A percentile compares a stretch with the other conserved stretches of the same genome.
phyloP scores from a whole-genome alignment of 441 rosid species.

The Kokia cookei region DNA sequence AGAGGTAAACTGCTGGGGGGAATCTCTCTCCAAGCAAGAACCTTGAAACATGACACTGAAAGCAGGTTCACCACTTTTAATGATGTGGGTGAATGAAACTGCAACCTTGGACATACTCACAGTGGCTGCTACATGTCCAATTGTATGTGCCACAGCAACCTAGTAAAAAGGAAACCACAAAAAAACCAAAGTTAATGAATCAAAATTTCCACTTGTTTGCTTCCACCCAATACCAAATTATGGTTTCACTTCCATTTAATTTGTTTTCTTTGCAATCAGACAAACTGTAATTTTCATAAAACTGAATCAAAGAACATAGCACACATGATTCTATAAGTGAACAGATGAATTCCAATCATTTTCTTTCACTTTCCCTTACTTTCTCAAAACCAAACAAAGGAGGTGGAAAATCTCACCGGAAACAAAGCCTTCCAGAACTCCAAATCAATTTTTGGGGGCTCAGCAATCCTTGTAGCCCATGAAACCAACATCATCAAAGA shows the following conservation, averaged over 20 bases:
- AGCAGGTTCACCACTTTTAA: conserved; percentile 76
- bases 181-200: neutral
- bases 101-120: conserved; percentile 83
- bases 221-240: neutral
- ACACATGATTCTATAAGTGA: too few species aligned
- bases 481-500: neutral
- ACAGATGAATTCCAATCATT: neutral
- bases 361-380: neutral
- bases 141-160: conserved; percentile 80
- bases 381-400: neutral
- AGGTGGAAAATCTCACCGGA: neutral
- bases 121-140: conserved; percentile 79
- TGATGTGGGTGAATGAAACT: conserved; percentile 12
- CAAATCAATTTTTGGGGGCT: neutral
- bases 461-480: neutral
- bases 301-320: neutral
- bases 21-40: conserved; percentile 77
- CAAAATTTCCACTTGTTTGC: neutral
- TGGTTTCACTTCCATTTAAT: neutral
- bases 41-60: conserved; percentile 69
- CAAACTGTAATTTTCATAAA: neutral
- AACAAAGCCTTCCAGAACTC: neutral
- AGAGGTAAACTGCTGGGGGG: conserved; percentile 22
- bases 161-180: neutral
- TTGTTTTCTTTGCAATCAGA: neutral